A percentile compares a stretch with the other conserved stretches of the same genome.
Evolutionary conservation across 371 early-diverging fungal species (phyloP).

Genomic region (Blakeslea trispora): DNA sequence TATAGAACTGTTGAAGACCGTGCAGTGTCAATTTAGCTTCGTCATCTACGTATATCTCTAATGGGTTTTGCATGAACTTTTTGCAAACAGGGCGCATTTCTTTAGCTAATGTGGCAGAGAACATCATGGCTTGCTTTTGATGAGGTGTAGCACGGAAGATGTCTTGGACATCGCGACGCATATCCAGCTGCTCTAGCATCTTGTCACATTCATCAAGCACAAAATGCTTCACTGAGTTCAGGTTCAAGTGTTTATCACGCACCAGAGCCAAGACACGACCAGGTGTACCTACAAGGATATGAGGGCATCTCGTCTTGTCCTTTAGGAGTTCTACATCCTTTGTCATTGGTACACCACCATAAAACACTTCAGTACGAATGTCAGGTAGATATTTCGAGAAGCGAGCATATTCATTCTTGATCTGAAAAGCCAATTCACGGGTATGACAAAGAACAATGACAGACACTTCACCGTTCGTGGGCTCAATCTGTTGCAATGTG

Average conservation of each 20-base stretch:
- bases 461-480: slow-evolving; percentile 75
- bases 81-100: slow-evolving; percentile 93
- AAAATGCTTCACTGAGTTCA: slow-evolving; percentile 91
- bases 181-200: slow-evolving; percentile 89
- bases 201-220: slow-evolving; percentile 99
- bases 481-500: slow-evolving; percentile 94
- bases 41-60: slow-evolving; percentile 98
- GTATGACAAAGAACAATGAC: slow-evolving; percentile 97
- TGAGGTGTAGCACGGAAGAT: slow-evolving; percentile 95
- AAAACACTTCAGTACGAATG: slow-evolving; percentile 90
- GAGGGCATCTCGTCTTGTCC: slow-evolving; percentile 83
- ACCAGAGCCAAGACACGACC: slow-evolving; percentile 95
- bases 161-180: slow-evolving; percentile 97
- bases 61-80: slow-evolving; percentile 96
- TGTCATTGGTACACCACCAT: slow-evolving; percentile 84
- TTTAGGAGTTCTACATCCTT: slow-evolving; percentile 81
- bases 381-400: slow-evolving; percentile 96
- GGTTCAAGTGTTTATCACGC: slow-evolving; percentile 77
- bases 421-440: slow-evolving; percentile 98
- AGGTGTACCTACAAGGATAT: slow-evolving; percentile 98
- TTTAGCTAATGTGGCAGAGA: slow-evolving; percentile 93
- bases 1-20: slow-evolving; percentile 96
- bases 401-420: slow-evolving; percentile 92
- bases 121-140: slow-evolving; percentile 99
- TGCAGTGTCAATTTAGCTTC: slow-evolving; percentile 98